Base-by-base conservation (phyloP, 1,284 basidiomycete genomes). In the Ceratobasidium sp. region DNA sequence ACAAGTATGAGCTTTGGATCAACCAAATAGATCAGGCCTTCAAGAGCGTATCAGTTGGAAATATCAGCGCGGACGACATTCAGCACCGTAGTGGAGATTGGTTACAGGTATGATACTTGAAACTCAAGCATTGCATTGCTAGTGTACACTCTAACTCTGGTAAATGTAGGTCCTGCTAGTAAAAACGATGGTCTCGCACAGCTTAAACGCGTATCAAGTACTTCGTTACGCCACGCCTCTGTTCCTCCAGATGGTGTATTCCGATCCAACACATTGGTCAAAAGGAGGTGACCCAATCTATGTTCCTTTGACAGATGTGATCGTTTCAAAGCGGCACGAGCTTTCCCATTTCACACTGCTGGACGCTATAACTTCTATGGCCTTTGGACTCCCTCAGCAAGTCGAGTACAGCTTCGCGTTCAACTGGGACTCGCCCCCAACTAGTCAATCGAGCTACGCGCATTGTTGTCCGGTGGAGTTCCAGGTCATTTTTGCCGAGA, bases 371-470 rank as follows among this genome's bases (percentile, higher is more conserved):
- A 45, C 25, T 29, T 8, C 56, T 2, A 38, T 60, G 56, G 12
- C 29, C 7, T 60, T 43, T 47, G 56, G 56, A 3, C 42, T 60
- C 6, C 56, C 56, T 47, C 56, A 60, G 32, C 35, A 25, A 6
- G 40, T 60, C 38, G 42, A 60, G 7, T 60, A 45, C n/a, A 42
- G 47, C 22, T 45, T 42, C 1, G 27, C 56, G 13, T 4, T 53
- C 50, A 4, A 47, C 1, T 32, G 27, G n/a, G n/a, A n/a, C 17
- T 47, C 6, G 27, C 6, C 4, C 25, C 13, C 2, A 31, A 29
- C 7, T 2, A 7, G 2, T 3, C 4, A 3, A 2, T 13, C 38
- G 10, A 47, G 7, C 10, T 12, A 20, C 22, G 45, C 5, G 3
- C 42, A 42, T 45, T 15, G 25, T 15, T 60, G 20, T 47, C 56